phyloP scores from a whole-genome alignment of 2,329 filamentous ascomycete genomes.

The Botrytis medusae region DNA sequence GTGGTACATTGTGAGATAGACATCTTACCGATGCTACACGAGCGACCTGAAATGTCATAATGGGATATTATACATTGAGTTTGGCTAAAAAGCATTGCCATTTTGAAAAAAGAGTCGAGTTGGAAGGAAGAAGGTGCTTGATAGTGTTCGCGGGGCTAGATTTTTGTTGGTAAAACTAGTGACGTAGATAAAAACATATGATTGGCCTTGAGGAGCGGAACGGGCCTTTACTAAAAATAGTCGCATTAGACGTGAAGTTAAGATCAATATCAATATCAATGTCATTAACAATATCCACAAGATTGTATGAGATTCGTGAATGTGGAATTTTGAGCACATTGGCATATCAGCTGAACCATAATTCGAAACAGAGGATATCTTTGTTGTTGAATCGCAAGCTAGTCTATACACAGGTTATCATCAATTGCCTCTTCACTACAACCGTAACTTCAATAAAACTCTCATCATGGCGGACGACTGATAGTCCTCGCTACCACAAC shows the following conservation, averaged over 20 bases:
- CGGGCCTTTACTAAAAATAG: constrained; percentile 7
- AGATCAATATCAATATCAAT: not conserved
- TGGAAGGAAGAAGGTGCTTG: constrained; percentile 24
- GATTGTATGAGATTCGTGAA: not conserved
- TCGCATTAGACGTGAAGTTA: not conserved
- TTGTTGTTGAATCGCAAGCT: constrained; percentile 30
- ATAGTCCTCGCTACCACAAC: not conserved
- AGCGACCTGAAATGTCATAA: constrained; percentile 35
- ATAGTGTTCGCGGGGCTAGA: constrained; percentile 24
- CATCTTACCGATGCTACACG: constrained; percentile 36
- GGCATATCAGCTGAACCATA: not conserved
- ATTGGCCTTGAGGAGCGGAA: constrained; percentile 21
- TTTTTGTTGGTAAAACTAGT: constrained; percentile 25
- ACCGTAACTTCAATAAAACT: constrained; percentile 7
- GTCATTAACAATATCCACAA: not conserved
- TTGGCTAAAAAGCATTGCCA: constrained; percentile 26
- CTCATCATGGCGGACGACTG: not conserved
- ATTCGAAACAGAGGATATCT: constrained; percentile 21
- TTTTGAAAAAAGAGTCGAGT: constrained; percentile 26
- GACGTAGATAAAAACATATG: constrained; percentile 36
- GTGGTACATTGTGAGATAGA: constrained; percentile 29
- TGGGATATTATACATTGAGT: constrained; percentile 31
- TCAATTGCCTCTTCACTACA: constrained; percentile 6
- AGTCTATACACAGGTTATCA: constrained; percentile 34
- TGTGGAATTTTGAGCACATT: not conserved